phyloP scores from a whole-genome alignment of 306 rosid genomes.

The Ochetophila trinervis region DNA sequence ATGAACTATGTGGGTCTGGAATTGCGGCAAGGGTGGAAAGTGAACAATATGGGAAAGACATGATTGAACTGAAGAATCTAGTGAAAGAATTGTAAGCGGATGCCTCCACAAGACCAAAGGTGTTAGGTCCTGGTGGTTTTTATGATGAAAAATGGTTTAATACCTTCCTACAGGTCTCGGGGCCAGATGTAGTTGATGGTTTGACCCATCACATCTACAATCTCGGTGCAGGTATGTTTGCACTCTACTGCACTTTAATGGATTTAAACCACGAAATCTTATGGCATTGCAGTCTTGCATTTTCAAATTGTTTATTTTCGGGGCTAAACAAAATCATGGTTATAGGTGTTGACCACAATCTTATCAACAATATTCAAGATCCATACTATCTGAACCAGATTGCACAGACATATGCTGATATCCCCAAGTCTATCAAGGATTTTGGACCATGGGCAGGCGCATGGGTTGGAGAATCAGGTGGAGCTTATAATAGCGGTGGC shows the following conservation, averaged over 20 bases:
- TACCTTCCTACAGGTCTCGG: slow-evolving; percentile 41
- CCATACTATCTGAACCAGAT: slow-evolving; percentile 42
- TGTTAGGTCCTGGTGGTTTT: slow-evolving; percentile 66
- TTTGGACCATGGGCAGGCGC: slow-evolving; percentile 43
- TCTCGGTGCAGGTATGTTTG: slow-evolving; percentile 60
- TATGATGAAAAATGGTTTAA: slow-evolving; percentile 51
- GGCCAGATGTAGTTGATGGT: slow-evolving; percentile 45
- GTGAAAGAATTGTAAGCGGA: slow-evolving; percentile 36
- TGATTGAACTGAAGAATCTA: slow-evolving; percentile 30
- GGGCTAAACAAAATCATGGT: neutral
- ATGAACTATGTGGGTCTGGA: slow-evolving; percentile 51
- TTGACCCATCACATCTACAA: slow-evolving; percentile 69
- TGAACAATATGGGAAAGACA: slow-evolving; percentile 50
- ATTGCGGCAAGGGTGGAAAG: slow-evolving; percentile 43
- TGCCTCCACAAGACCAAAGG: slow-evolving; percentile 43
- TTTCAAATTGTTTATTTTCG: neutral
- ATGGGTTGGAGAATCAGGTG: slow-evolving; percentile 80
- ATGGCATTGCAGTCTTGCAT: neutral
- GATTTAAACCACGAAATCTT: too few relatives aligned
- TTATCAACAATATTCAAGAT: slow-evolving; percentile 48
- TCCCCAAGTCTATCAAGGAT: slow-evolving; percentile 15
- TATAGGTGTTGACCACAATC: slow-evolving; percentile 48
- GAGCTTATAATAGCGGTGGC: slow-evolving; percentile 78
- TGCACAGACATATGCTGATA: slow-evolving; percentile 43
- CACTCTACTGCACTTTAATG: neutral